Conservation (phyloP, 305 asterid genomes). For the Ruellia speciosa region DNA sequence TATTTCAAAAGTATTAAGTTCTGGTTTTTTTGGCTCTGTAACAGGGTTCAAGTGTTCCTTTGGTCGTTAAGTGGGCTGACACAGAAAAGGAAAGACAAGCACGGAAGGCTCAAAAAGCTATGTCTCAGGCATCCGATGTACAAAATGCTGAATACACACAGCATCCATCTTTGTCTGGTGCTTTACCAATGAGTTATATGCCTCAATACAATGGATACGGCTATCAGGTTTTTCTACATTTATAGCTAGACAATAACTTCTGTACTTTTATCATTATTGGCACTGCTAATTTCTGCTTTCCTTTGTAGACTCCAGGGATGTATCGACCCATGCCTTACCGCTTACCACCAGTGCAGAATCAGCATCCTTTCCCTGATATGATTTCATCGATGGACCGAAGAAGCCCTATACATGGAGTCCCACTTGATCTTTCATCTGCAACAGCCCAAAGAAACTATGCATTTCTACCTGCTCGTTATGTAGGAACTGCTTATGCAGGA, state of each 20-base stretch:
- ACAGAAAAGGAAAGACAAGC: slow-evolving; percentile 92
- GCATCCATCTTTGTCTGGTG: slow-evolving; percentile 60
- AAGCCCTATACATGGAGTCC: slow-evolving; percentile 37
- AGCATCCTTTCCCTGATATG: slow-evolving; percentile 49
- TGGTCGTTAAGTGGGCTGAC: slow-evolving; percentile 99
- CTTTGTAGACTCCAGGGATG: slow-evolving; percentile 66
- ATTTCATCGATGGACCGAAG: slow-evolving; percentile 55
- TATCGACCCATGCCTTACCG: slow-evolving; percentile 70
- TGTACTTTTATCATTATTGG: no score
- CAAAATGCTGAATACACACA: slow-evolving; percentile 49
- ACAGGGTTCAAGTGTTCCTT: slow-evolving; percentile 75
- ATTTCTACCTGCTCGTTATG: slow-evolving; percentile 37
- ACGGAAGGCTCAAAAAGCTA: slow-evolving; percentile 76
- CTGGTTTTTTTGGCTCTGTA: background rate
- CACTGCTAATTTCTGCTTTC: slow-evolving; percentile 21
- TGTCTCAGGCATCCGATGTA: slow-evolving; percentile 41
- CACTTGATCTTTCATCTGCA: slow-evolving; percentile 46
- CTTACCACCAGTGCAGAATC: slow-evolving; percentile 64
- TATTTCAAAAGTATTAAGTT: no score
- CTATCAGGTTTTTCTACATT: slow-evolving; percentile 60
- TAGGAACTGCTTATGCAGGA: slow-evolving; percentile 59
- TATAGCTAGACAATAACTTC: background rate
- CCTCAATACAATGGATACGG: slow-evolving; percentile 75
- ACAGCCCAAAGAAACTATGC: slow-evolving; percentile 52
- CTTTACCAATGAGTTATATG: slow-evolving; percentile 72